phyloP scores from a whole-genome alignment of 2,329 filamentous ascomycete species.

The Fusarium bulbicola region DNA sequence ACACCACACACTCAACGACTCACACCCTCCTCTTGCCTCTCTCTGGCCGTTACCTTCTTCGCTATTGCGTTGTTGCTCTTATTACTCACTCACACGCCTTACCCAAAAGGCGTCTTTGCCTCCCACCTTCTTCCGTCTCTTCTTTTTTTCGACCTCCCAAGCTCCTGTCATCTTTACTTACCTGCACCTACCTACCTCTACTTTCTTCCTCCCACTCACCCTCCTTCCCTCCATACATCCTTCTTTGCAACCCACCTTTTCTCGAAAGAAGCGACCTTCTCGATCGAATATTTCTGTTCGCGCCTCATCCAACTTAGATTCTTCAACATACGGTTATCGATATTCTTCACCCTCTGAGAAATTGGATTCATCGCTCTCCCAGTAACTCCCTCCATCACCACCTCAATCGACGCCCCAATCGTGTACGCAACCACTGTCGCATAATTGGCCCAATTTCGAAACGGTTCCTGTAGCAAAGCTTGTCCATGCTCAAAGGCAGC shows the following conservation, averaged over 20 bases:
- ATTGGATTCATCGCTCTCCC: constrained; percentile 11
- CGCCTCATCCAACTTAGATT: constrained; percentile 15
- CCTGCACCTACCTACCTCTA: constrained; percentile 21
- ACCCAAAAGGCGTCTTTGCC: constrained; percentile 42
- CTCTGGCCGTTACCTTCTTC: constrained; percentile 29
- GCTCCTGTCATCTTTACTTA: constrained; percentile 33
- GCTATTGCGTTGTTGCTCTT: constrained; percentile 32
- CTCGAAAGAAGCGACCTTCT: constrained; percentile 12
- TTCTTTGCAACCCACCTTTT: constrained; percentile 28
- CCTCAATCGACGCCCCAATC: constrained; percentile 33
- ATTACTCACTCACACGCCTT: constrained; percentile 41
- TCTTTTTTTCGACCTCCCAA: constrained; percentile 31
- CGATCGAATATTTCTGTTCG: constrained; percentile 14
- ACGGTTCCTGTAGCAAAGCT: constrained; percentile 40
- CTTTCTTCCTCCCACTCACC: constrained; percentile 24
- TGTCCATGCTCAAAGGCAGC: constrained; percentile 37
- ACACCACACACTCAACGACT: constrained; percentile 37
- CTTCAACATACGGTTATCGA: constrained; percentile 5
- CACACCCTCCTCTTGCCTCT: constrained; percentile 38
- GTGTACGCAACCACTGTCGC: constrained; percentile 32
- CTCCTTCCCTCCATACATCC: constrained; percentile 21
- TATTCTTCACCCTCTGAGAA: not conserved
- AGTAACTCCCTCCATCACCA: constrained; percentile 7
- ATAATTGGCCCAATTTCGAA: constrained; percentile 39
- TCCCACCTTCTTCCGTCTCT: constrained; percentile 41